A percentile compares a stretch with the other conserved stretches of the same genome.
phyloP scores from a whole-genome alignment of 371 early-diverging fungal genomes.

The Chytridiales sp. region DNA sequence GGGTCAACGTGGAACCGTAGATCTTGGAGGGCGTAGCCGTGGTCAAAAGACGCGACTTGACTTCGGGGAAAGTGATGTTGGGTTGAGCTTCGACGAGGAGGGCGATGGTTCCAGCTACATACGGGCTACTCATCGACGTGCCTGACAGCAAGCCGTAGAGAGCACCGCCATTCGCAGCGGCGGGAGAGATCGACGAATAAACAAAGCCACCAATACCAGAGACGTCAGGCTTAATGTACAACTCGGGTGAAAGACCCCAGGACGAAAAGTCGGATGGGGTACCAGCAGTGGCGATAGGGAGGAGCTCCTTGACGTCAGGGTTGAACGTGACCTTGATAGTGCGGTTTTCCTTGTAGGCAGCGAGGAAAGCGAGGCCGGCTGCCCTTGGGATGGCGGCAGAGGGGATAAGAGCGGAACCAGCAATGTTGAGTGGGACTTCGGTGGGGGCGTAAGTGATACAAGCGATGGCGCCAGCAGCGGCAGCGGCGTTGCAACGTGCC shows the following conservation, averaged over 20 bases:
- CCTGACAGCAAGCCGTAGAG: slow-evolving; percentile 44
- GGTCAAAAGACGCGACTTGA: slow-evolving; percentile 42
- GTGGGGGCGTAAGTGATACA: slow-evolving; percentile 39
- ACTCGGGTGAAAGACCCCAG: slow-evolving; percentile 12
- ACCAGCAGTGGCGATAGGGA: slow-evolving; percentile 35
- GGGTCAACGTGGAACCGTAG: slow-evolving; percentile 33
- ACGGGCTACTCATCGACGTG: slow-evolving; percentile 53
- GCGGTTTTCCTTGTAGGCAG: slow-evolving; percentile 44
- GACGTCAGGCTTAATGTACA: slow-evolving; percentile 33
- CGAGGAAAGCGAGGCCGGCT: slow-evolving; percentile 17
- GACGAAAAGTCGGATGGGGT: slow-evolving; percentile 48
- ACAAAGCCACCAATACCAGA: slow-evolving; percentile 31
- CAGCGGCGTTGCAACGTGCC: slow-evolving; percentile 19
- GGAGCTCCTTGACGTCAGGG: not conserved
- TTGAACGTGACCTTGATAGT: not conserved
- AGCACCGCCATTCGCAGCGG: not conserved
- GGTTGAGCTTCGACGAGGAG: slow-evolving; percentile 25
- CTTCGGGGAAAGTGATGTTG: not conserved
- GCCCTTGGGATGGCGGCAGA: slow-evolving; percentile 8
- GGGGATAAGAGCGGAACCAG: slow-evolving; percentile 12
- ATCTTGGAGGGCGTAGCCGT: slow-evolving; percentile 48
- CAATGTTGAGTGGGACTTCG: too few relatives aligned
- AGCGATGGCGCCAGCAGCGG: slow-evolving; percentile 28
- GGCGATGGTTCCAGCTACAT: slow-evolving; percentile 34
- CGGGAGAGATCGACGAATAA: slow-evolving; percentile 21